Base-by-base conservation (phyloP, 495 filamentous ascomycete species). In the Elasticomyces elasticus region DNA sequence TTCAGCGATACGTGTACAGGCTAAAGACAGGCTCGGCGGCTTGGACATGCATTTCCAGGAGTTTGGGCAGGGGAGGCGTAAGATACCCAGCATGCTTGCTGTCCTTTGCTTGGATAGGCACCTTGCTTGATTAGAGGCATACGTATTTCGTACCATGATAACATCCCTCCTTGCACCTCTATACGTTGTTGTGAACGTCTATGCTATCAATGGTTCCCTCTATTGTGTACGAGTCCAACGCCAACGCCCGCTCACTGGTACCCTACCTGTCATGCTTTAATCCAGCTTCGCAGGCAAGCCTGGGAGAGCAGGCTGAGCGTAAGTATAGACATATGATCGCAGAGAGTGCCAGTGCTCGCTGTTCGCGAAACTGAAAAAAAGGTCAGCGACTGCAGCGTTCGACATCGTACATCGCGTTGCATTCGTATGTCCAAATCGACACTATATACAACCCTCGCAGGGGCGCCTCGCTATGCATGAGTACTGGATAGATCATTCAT, bases 401-500 rank as follows among this genome's bases (percentile, higher is more conserved):
- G 13, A 20, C 12, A 17, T 49, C 22, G 19, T 40, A 46, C 33
- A 45, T 19, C 25, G 43, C 49, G 40, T 31, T 45, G 12, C 19
- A 1, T 35, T 38, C 22, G 27, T 54, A 25, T 37, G 43, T 42
- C 42, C 33, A 42, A 30, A 25, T 31, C 25, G 19, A 20, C 22
- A 22, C 6, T 51, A 51, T 57, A 35, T 57, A 57, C 54, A 57
- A 17, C 5, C 25, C 48, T n/a, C 7, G 24, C 12, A 24, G 41
- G 35, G 51, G 49, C 46, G 54, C 54, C 54, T 22, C 54, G 54
- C 54, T 56, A 51, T 40, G 44, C 54, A 37, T 23, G 22, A 6
- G 13, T 38, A 23, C 28, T n/a, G 5, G 24, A 13, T 12, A 28
- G 40, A 23, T 27, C n/a, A 22, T n/a, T 60, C 64, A 95, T 78